Evolutionary conservation across 140 eudicot species (phyloP).

Genomic region (Artemisia princeps): DNA sequence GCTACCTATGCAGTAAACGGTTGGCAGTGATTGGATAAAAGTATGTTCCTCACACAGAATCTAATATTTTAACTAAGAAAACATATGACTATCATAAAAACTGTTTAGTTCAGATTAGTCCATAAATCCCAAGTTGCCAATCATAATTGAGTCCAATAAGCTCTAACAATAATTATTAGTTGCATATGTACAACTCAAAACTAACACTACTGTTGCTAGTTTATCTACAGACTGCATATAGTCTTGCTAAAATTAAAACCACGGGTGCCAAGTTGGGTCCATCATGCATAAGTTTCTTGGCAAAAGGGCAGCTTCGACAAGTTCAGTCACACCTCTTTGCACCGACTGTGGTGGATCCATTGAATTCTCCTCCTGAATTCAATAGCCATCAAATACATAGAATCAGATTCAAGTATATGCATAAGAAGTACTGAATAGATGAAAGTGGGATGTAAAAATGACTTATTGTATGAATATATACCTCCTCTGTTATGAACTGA

Average conservation of each 20-base stretch:
- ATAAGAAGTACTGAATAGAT: background rate
- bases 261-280: constrained; percentile 99
- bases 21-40: too few relatives aligned
- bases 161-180: background rate
- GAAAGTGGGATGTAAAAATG: background rate
- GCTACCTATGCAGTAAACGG: too few relatives aligned
- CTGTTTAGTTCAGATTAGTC: background rate
- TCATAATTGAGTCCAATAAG: constrained; percentile 1
- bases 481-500: constrained; percentile 87
- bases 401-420: background rate
- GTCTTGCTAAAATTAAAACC: constrained; percentile 49
- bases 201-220: background rate
- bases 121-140: constrained; percentile 6
- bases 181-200: constrained; percentile 25
- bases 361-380: constrained; percentile 71
- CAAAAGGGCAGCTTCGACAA: constrained; percentile 87
- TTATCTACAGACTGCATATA: constrained; percentile 8
- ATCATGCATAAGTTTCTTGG: constrained; percentile 95
- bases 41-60: background rate
- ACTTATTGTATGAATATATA: constrained; percentile 18
- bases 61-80: background rate
- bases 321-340: constrained; percentile 84
- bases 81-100: background rate
- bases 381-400: constrained; percentile 3
- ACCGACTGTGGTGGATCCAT: constrained; percentile 96